Base-by-base conservation (phyloP, 2,329 filamentous ascomycete genomes). In the Epichloe coenophiala region DNA sequence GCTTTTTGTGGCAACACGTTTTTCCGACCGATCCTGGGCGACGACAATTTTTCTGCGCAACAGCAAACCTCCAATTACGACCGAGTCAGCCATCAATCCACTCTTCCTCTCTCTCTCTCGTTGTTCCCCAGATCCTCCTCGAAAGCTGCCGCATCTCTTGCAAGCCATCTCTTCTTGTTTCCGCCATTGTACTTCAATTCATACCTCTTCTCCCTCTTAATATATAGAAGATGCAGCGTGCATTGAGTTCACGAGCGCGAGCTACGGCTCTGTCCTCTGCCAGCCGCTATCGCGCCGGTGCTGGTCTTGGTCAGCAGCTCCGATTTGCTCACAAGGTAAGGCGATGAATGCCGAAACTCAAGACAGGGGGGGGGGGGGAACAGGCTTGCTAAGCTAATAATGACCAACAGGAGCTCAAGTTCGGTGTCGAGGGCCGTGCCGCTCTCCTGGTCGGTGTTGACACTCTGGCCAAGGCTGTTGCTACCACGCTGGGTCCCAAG, bases 401-500 rank as follows among this genome's bases (percentile, higher is more conserved):
- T 4, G 8, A 50, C 45, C 39, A 52, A 37, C 58, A 96, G 89
- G 93, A 98, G 70, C 81, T 98, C 68, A 97, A 95, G 76, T 98
- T 98, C 60, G 93, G 93, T 65, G 91, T 97, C 57, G 93, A 98
- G 69, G 93, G 76, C 62, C 85, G 93, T 67, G 89, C 90, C 63
- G 70, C 88, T 60, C 83, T 98, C 56, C 80, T 98, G 59, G 83
- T 84, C 65, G 93, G 93, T 80, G 90, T 97, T 58, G 93, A 98
- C 70, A 97, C 93, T 60, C 83, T 98, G 57, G 90, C 93, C 63
- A 95, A 84, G 75, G 93, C 93, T 57, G 93, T 98, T 57, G 86
- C 91, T 57, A 95, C 91, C 56, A 98, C 93, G 58, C 81, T 98
- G 55, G 93, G 93, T 60, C 93, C 93, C 63, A 98, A 98, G 80